Evolutionary conservation across 495 filamentous ascomycete species (phyloP), one percentile per base, ranked within the genome.

Genomic region (Cercophora sp.): DNA sequence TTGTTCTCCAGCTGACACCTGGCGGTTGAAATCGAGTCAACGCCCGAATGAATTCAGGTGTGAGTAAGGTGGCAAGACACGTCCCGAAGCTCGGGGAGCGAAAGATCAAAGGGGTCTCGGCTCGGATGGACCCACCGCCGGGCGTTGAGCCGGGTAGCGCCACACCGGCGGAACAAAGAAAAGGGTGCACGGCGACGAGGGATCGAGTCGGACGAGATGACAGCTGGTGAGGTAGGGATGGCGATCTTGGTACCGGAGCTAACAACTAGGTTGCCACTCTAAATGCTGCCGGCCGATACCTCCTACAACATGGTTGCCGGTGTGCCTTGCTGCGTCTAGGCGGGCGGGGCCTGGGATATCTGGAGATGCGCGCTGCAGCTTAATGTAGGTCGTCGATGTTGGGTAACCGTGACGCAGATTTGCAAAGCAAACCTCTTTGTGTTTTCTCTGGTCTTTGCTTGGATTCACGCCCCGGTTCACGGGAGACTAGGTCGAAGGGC

Each of bases 261-360:
- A 23, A 39, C 5, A 11, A 25, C 15, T 11, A n/a, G 10, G 32
- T 49, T 49, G 47, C 47, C 47, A 19, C 47, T 39, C 29, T 49
- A 26, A 36, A 49, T 34, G 13, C 26, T 23, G 22, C 47, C 34
- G 13, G 24, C 25, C 24, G 6, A 34, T 15, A 27, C 5, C 31
- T 37, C 32, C 39, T 18, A 49, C 47, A 34, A 26, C 47, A 49
- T 49, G 31, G 34, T 34, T 20, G 13, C 46, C 46, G 34, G n/a
- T n/a, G n/a, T n/a, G n/a, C n/a, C 46, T 36, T 49, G 10, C 32
- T 48, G 31, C 13, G 20, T 19, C 8, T n/a, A n/a, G n/a, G n/a
- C n/a, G n/a, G n/a, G n/a, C 34, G 47, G 36, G 36, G 36, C 8
- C 29, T 11, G n/a, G 36, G 9, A 8, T 15, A n/a, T n/a, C 16